Base-by-base conservation (phyloP, 83 land plant species). In the Larix sibirica region DNA sequence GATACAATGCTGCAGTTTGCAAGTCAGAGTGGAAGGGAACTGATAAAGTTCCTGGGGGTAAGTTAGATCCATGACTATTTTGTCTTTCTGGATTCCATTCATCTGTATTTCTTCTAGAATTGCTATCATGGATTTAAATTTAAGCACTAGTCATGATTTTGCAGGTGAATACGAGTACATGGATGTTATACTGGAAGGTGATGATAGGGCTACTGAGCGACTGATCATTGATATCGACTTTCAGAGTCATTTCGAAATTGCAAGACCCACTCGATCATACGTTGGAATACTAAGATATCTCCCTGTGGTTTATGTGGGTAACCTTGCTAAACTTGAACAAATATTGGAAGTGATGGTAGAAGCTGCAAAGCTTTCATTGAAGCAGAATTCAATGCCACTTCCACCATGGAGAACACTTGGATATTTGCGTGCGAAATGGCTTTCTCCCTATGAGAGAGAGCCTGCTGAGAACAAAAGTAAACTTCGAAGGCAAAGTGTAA, bases 401-500 rank as follows among this genome's bases (percentile, higher is more conserved):
- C 99, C 97, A 9, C 99, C 99, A 2, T 97, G 98, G 98, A 88
- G 99, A 63, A 94, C 99, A 1, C 89, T 97, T 21, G 94, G 94
- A 44, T 97, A 97, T 85, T 87, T 96, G 89, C 89, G 87, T 65
- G 91, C 98, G 1, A 97, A 97, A 62, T 97, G 99, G 98, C 66
- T 89, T 6, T 94, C 98, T 14, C 20, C 90, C 0, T 88, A 83
- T 73, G 93, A 89, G 81, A 94, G 97, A 83, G 82, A 73, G 56
- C 21, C 68, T 4, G 23, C n/a, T 68, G 74, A 82, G 14, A 59
- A 62, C 40, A 47, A 42, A 6, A 65, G 26, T 71, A 82, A 47
- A 80, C 81, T 62, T 79, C 47, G 16, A 65, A 86, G 80, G 33
- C 63, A 40, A 10, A 44, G 36, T 78, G 40, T 69, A 31, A 77